Conservation (phyloP, 169 alveolate genomes). For the Prorocentrum cordatum region DNA sequence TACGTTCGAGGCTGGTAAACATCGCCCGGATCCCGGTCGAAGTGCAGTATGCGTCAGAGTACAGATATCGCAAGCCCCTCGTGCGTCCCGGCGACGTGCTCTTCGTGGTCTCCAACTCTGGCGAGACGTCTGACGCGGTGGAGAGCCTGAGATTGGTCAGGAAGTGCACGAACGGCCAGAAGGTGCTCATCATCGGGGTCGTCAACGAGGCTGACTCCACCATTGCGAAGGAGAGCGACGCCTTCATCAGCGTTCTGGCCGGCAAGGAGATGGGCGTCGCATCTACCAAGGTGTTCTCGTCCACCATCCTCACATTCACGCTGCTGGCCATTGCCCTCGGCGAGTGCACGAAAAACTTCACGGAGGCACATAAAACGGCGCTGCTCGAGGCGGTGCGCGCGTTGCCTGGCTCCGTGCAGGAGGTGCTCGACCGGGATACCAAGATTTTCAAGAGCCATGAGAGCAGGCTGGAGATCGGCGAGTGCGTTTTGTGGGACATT, state of each 20-base stretch:
- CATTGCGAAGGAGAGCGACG: slow-evolving; percentile 13
- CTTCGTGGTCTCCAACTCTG: slow-evolving; percentile 34
- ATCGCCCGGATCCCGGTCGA: slow-evolving; percentile 63
- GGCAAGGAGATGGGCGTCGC: slow-evolving; percentile 48
- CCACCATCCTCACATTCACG: slow-evolving; percentile 16
- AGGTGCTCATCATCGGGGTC: slow-evolving; percentile 15
- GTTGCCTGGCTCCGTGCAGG: neutral
- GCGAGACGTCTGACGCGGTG: slow-evolving; percentile 54
- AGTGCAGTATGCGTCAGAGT: slow-evolving; percentile 48
- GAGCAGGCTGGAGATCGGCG: slow-evolving; percentile 15
- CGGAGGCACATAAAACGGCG: neutral
- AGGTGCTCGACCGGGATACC: slow-evolving; percentile 36
- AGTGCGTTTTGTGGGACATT: slow-evolving; percentile 47
- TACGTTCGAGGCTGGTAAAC: too few species aligned
- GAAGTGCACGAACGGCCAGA: neutral
- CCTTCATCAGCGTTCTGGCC: neutral
- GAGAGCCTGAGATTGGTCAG: slow-evolving; percentile 9
- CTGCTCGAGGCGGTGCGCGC: neutral
- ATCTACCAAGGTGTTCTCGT: slow-evolving; percentile 22
- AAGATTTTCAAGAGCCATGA: neutral
- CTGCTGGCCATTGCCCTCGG: slow-evolving; percentile 29
- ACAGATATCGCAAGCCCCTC: slow-evolving; percentile 20
- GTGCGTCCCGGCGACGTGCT: slow-evolving; percentile 29
- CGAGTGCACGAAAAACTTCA: neutral
- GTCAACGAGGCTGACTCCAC: slow-evolving; percentile 18